Base-by-base conservation (phyloP, 139 green algal genomes). In the Penium margaritaceum region DNA sequence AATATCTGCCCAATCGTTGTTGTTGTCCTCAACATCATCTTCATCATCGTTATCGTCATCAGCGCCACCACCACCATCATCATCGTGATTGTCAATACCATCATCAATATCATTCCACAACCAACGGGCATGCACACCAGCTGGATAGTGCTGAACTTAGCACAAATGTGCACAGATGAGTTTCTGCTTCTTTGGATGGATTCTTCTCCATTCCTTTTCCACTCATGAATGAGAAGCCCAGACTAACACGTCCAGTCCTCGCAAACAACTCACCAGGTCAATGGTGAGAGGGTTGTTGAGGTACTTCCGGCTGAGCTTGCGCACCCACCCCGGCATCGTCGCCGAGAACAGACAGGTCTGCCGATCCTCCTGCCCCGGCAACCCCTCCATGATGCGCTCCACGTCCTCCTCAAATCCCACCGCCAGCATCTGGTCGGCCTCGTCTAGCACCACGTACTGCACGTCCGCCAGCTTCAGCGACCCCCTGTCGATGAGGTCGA, bases 391-490 rank as follows among this genome's bases (percentile, higher is more conserved):
- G 70, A 98, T 96, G 44, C 78, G 80, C 87, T 98, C 95, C 77
- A 98, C 94, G 78, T 98, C 95, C 80, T 99, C 86, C 75, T 95
- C 88, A 75, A 99, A 99, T 55, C 95, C 95, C 63, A 98, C 90
- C 68, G 90, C 86, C 14, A 99, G 86, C 95, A 99, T 99, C 72
- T 91, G 85, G 79, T 99, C 95, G 2, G 95, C 93, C 85, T 99
- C 95, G 66, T 99, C 95, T 72, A 99, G 87, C 34, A 99, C 86
- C 1, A 90, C 86, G 81, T 88, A 96, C 5, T 86, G 80, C 1
- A 96, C 77, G 76, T 92, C 51, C 15, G 9, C 41, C 12, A 97
- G 85, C 63, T 88, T 72, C 6, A 99, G 87, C 1, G 44, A 46
- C 5, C 85, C 83, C 33, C 90, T 81, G 34, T 97, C 84, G 34